Evolutionary conservation across 2,329 filamentous ascomycete genomes (phyloP).

Genomic region (Bipolaris sorokiniana): DNA sequence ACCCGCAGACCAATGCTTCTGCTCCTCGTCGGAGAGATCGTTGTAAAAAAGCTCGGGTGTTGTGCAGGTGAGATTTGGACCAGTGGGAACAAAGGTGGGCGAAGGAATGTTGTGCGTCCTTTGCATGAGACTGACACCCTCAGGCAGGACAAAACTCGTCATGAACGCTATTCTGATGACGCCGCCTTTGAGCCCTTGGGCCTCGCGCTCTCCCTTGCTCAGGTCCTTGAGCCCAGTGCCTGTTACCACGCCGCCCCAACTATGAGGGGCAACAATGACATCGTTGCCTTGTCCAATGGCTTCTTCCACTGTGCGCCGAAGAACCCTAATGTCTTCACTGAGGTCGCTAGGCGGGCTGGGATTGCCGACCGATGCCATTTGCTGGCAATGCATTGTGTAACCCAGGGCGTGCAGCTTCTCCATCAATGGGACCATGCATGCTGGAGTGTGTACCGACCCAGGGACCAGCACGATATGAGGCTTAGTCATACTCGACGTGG

Average conservation of each 20-base stretch:
- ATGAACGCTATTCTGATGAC: constrained; percentile 47
- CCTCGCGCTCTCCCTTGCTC: constrained; percentile 42
- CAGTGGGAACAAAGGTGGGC: no score
- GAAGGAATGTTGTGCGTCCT: no score
- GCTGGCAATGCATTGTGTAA: constrained; percentile 37
- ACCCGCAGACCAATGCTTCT: constrained; percentile 29
- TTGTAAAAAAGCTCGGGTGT: constrained; percentile 32
- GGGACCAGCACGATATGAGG: constrained; percentile 48
- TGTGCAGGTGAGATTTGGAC: no score
- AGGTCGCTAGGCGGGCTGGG: constrained; percentile 37
- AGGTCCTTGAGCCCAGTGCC: constrained; percentile 47
- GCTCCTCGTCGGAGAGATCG: constrained; percentile 34
- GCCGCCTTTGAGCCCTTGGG: constrained; percentile 48
- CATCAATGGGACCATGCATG: constrained; percentile 32
- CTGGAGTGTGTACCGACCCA: constrained; percentile 48
- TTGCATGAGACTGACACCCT: constrained; percentile 39
- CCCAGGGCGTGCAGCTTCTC: constrained; percentile 37
- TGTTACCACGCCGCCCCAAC: constrained; percentile 53
- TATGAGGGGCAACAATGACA: constrained; percentile 54
- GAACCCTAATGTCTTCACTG: constrained; percentile 43
- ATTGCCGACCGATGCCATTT: constrained; percentile 39
- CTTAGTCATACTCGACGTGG: constrained; percentile 28
- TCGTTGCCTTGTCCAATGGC: constrained; percentile 50
- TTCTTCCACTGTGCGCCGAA: constrained; percentile 40
- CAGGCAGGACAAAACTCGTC: constrained; percentile 46